Base-by-base conservation (phyloP, 805 yeast species). In the Candida anglica region DNA sequence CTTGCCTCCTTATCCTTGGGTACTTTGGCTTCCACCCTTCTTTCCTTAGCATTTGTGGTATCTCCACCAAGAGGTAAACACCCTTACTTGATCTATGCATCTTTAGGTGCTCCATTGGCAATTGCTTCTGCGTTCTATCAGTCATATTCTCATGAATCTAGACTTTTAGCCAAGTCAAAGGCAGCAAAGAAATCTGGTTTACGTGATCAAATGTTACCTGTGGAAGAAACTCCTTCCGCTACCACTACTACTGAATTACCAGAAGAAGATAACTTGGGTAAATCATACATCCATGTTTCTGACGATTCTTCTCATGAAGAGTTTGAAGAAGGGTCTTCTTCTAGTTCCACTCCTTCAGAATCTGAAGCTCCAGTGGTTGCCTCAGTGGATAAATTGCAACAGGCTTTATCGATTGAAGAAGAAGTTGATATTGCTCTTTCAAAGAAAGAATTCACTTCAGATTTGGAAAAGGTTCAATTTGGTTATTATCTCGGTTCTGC, bases 21-120 rank as follows among this genome's bases (percentile, higher is more conserved):
- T 13, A 50, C 71, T 3, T 27, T 77, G 16, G 68, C 82, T 6
- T 46, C 81, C 1, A 56, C 64, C 22, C 61, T 77, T 32, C 77
- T 83, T 44, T 59, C 66, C 20, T 43, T 70, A 41, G 80, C 82
- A n/a, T 83, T 69, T 50, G 60, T 60, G 32, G 66, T 69, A 31
- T 77, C 87, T 1, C 77, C 85, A 15, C 44, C 56, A 4, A 51
- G 62, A 23, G 78, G 71, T 36, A 75, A 75, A 54, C 94, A 84
- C 56, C 93, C 93, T 15, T 84, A 83, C 52, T 68, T 84, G 49
- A 49, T 84, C 10, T 84, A 84, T 52, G 66, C 82, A 30, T 69
- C 81, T n/a, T 32, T 74, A 6, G 74, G 77, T n/a, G 69, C 69
- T 20, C 75, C 78, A 7, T 28, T 64, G 23, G 63, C 77, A 7